Base-by-base conservation (phyloP, 768 basidiomycete species). In the Auricularia sp. region DNA sequence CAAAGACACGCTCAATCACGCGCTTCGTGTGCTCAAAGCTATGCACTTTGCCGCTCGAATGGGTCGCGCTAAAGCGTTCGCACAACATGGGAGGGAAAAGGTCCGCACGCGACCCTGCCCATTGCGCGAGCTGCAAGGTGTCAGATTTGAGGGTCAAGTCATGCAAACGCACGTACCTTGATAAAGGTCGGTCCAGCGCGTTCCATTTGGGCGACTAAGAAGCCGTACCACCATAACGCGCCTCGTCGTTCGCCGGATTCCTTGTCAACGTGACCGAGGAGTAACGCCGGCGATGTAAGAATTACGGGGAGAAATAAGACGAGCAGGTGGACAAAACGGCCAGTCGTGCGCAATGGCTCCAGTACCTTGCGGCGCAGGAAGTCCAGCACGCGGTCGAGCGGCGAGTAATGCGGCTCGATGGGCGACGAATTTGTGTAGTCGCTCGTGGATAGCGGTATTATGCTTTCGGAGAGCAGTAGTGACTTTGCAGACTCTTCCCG, bases 161-260 rank as follows among this genome's bases (percentile, higher is more conserved):
- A 37, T 10, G 36, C 18, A 16, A 44, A 8, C 24, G 4, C 5
- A 61, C 77, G 64, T 70, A 90, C 93, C 85, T 99, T 99, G 75
- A 92, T 92, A 75, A 98, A 98, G 0, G 95, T 96, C 16, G 97
- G 97, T 1, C 97, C 97, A 8, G 96, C 96, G 4, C 86, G 79
- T 76, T 95, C 88, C 97, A 99, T 98, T 74, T 87, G 88, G 54
- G 76, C 77, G 6, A 94, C 92, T 16, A 99, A 78, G 62, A 92
- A 82, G n/a, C 81, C 83, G 73, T 98, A 98, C 97, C 97, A 99
- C 96, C 94, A 97, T 3, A 94, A 82, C 1, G 93, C 94, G 44
- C 94, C 94, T 92, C 92, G 94, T 70, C 85, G 82, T 68, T 95
- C 93, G 16, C 90, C 89, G 13, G 85, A 78, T 61, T 77, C 75